These are phyloP conservation scores for Elsinoe necatrix DNA, from an alignment of 2,329 filamentous ascomycete genomes.

Conservation along the genomic window DNA sequence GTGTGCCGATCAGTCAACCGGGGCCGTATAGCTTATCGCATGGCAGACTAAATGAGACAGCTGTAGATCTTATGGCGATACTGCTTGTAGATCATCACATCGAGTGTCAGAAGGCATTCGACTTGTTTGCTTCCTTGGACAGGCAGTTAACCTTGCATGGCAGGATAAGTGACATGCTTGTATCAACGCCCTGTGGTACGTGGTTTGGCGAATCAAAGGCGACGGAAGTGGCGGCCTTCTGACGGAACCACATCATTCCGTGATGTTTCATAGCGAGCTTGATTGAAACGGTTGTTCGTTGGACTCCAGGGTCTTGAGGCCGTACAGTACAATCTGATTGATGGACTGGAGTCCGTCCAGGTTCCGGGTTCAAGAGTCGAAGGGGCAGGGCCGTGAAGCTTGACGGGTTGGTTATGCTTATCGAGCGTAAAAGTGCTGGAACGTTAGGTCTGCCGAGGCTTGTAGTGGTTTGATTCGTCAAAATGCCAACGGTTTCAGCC, in stretches of 20 bases:
- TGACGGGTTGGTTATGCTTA: constrained; percentile 12
- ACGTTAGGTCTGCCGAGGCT: background rate
- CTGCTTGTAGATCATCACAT: background rate
- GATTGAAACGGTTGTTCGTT: constrained; percentile 1
- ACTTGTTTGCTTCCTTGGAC: too few relatives aligned
- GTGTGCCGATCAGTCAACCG: background rate
- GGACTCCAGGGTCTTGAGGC: background rate
- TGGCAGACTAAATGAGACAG: background rate
- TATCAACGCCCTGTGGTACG: too few relatives aligned
- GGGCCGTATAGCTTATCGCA: background rate
- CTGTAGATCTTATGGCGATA: background rate
- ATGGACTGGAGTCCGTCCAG: background rate
- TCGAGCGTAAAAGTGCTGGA: constrained; percentile 11
- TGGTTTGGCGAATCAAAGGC: background rate
- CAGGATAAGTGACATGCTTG: too few relatives aligned
- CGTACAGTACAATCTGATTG: background rate
- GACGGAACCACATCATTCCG: background rate
- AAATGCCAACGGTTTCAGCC: background rate
- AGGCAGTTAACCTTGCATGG: too few relatives aligned
- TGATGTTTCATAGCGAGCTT: background rate
- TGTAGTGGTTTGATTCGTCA: background rate
- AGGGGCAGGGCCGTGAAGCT: background rate
- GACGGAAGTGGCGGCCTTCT: background rate
- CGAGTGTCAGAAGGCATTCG: background rate
- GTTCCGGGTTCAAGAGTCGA: background rate